phyloP scores from a whole-genome alignment of 805 yeast genomes.

The Sungouiozyma intestinalis region DNA sequence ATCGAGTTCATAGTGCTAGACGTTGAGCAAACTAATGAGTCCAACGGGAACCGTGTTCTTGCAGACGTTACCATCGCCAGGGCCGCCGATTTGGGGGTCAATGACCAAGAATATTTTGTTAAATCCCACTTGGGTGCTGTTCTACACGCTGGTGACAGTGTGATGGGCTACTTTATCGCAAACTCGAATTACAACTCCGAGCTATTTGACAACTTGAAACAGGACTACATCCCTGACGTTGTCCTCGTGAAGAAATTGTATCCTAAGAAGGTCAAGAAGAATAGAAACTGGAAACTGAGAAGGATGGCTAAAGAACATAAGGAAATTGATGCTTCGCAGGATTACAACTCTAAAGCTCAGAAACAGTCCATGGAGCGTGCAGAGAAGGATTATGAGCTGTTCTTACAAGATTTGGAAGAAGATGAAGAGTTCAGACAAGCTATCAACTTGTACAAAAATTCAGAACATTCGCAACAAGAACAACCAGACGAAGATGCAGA shows the following conservation, averaged over 20 bases:
- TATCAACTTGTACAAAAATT: conserved; percentile 74
- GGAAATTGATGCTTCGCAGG: conserved; percentile 68
- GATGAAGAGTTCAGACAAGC: conserved; percentile 89
- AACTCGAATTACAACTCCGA: conserved; percentile 86
- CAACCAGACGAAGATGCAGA: conserved; percentile 34
- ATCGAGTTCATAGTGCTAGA: conserved; percentile 85
- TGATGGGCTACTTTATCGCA: conserved; percentile 80
- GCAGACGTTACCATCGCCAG: conserved; percentile 93
- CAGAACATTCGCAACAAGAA: conserved; percentile 25
- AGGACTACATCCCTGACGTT: conserved; percentile 72
- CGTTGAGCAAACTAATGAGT: conserved; percentile 80
- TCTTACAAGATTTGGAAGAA: conserved; percentile 95
- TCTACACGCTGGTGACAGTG: conserved; percentile 93
- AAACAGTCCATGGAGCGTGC: conserved; percentile 85
- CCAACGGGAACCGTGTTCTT: conserved; percentile 64
- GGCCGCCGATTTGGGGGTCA: conserved; percentile 79
- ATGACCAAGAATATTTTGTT: conserved; percentile 72
- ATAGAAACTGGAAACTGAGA: conserved; percentile 83
- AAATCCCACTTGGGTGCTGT: conserved; percentile 91
- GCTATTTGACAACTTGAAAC: conserved; percentile 60
- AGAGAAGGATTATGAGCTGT: conserved; percentile 87
- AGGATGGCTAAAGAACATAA: conserved; percentile 95
- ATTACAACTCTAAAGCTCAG: conserved; percentile 53
- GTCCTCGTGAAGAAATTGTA: conserved; percentile 81
- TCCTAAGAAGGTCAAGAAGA: conserved; percentile 59